Base-by-base conservation (phyloP, 2,329 filamentous ascomycete species). In the Penicillium sp. region DNA sequence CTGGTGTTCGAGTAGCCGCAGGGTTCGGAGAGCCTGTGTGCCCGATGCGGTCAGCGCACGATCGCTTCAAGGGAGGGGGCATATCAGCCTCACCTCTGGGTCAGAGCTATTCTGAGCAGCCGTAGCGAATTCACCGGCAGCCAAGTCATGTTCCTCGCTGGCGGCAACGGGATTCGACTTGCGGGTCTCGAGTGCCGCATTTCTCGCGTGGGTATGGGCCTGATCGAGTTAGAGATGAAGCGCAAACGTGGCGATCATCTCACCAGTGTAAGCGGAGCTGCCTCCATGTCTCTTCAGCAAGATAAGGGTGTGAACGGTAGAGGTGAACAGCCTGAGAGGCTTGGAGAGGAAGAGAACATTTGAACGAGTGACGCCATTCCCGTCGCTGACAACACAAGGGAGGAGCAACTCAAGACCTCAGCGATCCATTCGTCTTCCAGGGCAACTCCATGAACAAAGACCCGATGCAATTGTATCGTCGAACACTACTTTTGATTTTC, bases 141-240 rank as follows among this genome's bases (percentile, higher is more conserved):
- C 94, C 52, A 89, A 80, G 48, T 92, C 86, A 74, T 97, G 93
- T 71, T 96, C 89, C 66, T 88, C 88, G 66, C 91, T 88, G 57
- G 93, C 93, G 44, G 89, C 85, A 6, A 87, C 87, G 51, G 89
- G 89, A 68, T 94, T 80, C 23, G 80, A 77, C 60, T 82, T 81
- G 58, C 81, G 79, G 31, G 82, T 85, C 50, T 92, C 90, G 23
- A 86, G 80, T 23, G 89, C 86, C 41, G 93, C 92, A 65, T 89
- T 92, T 65, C 86, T 85, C 46, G 90, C 92, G 75, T 96, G 91
- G 62, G 93, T 87, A 74, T 96, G 90, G 57, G 92, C 93, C 84
- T 93, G 62, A 39, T 59, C 38, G 47, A 12, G 50, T 49, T 41
- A 60, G 60, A 57, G 44, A 29, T 21, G 33, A 38, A 34, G 29